A percentile compares a stretch with the other conserved stretches of the same genome.
phyloP scores from a whole-genome alignment of 202 grass and related monocot genomes.

The Panicum virgatum region DNA sequence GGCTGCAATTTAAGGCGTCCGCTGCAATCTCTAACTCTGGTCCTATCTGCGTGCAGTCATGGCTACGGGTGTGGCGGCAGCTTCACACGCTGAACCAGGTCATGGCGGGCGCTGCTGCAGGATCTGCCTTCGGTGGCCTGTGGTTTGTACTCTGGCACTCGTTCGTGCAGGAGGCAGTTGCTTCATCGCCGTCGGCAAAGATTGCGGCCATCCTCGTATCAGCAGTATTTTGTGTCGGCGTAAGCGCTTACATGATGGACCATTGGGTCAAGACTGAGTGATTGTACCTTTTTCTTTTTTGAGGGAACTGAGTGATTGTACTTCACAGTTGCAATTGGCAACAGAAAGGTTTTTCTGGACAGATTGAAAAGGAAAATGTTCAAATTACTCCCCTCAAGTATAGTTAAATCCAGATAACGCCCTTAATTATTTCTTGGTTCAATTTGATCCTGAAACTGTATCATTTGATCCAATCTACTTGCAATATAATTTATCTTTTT shows the following conservation, averaged over 20 bases:
- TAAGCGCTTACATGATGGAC: conserved; percentile 38
- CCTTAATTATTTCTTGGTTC: too few relatives aligned
- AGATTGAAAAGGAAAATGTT: too few relatives aligned
- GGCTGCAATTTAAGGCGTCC: background rate
- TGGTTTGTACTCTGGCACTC: conserved; percentile 75
- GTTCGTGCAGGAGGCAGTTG: conserved; percentile 42
- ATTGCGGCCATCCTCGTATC: conserved; percentile 46
- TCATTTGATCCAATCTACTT: too few relatives aligned
- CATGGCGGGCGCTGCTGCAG: conserved; percentile 57
- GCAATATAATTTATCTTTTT: too few relatives aligned
- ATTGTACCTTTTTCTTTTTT: too few relatives aligned
- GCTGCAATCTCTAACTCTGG: background rate
- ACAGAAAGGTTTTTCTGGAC: too few relatives aligned
- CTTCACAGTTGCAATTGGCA: too few relatives aligned
- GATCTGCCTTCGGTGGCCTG: conserved; percentile 37
- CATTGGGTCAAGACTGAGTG: conserved; percentile 37
- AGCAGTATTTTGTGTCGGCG: conserved; percentile 33
- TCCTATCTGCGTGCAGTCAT: conserved; percentile 52
- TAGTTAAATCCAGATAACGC: too few relatives aligned
- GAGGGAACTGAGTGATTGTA: too few relatives aligned
- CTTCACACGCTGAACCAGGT: conserved; percentile 78
- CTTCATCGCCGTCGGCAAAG: conserved; percentile 46
- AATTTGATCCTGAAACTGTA: too few relatives aligned
- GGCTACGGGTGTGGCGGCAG: conserved; percentile 69
- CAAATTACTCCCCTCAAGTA: too few relatives aligned